phyloP scores from a whole-genome alignment of 2,329 filamentous ascomycete genomes.

The Colletotrichum echinochloae region DNA sequence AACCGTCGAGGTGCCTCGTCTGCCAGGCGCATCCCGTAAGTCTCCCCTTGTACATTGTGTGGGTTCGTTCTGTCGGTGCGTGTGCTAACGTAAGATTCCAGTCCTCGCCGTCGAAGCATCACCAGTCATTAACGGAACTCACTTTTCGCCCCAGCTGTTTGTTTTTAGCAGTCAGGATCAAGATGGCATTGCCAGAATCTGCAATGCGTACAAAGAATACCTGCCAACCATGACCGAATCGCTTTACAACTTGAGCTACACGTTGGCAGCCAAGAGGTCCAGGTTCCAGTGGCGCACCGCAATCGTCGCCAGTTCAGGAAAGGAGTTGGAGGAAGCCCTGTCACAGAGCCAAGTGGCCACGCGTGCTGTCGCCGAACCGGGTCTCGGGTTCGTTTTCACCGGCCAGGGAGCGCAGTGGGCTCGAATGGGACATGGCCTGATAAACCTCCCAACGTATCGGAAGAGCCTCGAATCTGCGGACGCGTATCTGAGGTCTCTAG shows the following conservation, averaged over 20 bases:
- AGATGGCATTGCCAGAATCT: slow-evolving; percentile 51
- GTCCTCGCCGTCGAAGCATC: not conserved
- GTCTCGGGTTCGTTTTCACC: slow-evolving; percentile 48
- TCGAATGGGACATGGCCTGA: slow-evolving; percentile 40
- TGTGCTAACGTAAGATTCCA: not conserved
- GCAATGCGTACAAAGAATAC: slow-evolving; percentile 47
- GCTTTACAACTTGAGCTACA: slow-evolving; percentile 34
- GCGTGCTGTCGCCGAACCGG: not conserved
- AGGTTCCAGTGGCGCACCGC: slow-evolving; percentile 15
- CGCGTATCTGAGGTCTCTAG: slow-evolving; percentile 48
- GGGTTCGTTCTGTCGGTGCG: not conserved
- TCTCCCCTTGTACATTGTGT: too few species aligned
- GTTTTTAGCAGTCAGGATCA: slow-evolving; percentile 56
- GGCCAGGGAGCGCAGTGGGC: slow-evolving; percentile 47
- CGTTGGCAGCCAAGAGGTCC: slow-evolving; percentile 5
- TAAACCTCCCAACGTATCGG: slow-evolving; percentile 53
- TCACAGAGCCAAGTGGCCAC: not conserved
- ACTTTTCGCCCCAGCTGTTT: slow-evolving; percentile 51
- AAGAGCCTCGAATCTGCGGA: slow-evolving; percentile 52
- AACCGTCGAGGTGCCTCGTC: not conserved
- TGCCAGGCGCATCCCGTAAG: not conserved
- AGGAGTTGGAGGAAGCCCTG: not conserved
- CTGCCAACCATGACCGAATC: slow-evolving; percentile 7
- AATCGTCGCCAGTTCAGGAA: slow-evolving; percentile 7
- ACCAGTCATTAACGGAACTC: slow-evolving; percentile 1